Conservation (phyloP, 2,329 filamentous ascomycete genomes). For the Fusarium temperatum region DNA sequence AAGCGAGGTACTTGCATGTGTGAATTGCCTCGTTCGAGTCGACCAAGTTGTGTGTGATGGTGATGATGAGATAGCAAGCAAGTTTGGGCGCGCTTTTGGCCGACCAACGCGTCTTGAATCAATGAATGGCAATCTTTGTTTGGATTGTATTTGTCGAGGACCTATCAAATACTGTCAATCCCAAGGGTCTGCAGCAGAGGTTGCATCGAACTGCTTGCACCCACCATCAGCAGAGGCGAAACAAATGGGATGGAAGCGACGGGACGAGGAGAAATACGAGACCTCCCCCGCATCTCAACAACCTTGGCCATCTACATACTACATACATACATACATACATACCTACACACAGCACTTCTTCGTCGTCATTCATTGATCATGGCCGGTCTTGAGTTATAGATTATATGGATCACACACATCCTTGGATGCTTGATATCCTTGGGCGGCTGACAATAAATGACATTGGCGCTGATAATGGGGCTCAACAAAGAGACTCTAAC, state of each 20-base stretch:
- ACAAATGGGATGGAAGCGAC: not conserved
- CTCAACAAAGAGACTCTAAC: constrained; percentile 11
- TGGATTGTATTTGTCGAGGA: constrained; percentile 24
- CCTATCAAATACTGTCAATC: constrained; percentile 36
- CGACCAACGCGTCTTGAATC: constrained; percentile 19
- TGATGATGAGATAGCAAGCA: not conserved
- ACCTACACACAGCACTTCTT: not conserved
- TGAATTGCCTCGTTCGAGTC: constrained; percentile 1
- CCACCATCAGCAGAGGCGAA: not conserved
- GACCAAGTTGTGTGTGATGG: not conserved
- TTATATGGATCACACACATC: not conserved
- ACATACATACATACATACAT: not conserved
- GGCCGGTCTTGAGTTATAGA: not conserved
- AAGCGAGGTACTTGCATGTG: not conserved
- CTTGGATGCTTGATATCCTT: not conserved
- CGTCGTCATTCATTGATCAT: constrained; percentile 26
- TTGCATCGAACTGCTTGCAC: constrained; percentile 12
- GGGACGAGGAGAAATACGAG: not conserved
- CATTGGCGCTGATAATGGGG: not conserved
- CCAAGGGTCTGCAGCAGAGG: constrained; percentile 8
- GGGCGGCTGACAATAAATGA: not conserved
- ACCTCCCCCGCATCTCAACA: constrained; percentile 5
- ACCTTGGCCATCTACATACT: not conserved
- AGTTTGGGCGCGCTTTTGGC: constrained; percentile 23
- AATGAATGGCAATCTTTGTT: constrained; percentile 23